Percentiles rank a stretch among this genome's conserved stretches.
These are phyloP conservation scores for Leccinum pachyderme DNA, from an alignment of 1,284 basidiomycete species.

Conservation along the genomic window DNA sequence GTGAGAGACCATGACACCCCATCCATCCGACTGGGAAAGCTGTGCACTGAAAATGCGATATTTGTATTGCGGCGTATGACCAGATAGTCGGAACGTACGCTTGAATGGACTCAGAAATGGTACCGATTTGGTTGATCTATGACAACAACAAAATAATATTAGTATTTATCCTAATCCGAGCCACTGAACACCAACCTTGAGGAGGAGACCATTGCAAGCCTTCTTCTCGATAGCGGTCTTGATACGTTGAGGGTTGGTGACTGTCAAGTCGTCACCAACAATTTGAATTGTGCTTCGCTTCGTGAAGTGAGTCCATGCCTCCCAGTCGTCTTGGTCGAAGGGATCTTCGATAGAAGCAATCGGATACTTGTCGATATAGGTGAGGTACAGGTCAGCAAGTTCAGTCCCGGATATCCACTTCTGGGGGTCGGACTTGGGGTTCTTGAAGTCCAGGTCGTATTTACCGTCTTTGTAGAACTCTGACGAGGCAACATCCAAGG, in stretches of 20 bases:
- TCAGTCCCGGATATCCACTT: slow-evolving; percentile 94
- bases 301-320: slow-evolving; percentile 95
- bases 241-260: slow-evolving; percentile 98
- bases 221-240: slow-evolving; percentile 99
- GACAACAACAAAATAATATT: slow-evolving; percentile 1
- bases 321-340: slow-evolving; percentile 99
- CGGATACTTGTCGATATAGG: slow-evolving; percentile 88
- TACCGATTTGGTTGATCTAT: slow-evolving; percentile 96
- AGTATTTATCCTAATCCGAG: background rate
- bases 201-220: slow-evolving; percentile 97
- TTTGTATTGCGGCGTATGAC: background rate
- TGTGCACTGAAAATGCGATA: slow-evolving; percentile 65
- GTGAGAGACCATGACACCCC: slow-evolving; percentile 99
- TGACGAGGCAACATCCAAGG: slow-evolving; percentile 97
- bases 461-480: slow-evolving; percentile 99
- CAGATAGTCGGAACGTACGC: slow-evolving; percentile 54
- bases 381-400: slow-evolving; percentile 92
- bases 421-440: slow-evolving; percentile 96
- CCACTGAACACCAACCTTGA: slow-evolving; percentile 64
- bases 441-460: slow-evolving; percentile 99
- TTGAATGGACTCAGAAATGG: slow-evolving; percentile 98
- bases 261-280: slow-evolving; percentile 97
- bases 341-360: slow-evolving; percentile 99
- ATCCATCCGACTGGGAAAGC: slow-evolving; percentile 93
- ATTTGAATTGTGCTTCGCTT: slow-evolving; percentile 78